Evolutionary conservation across 2,329 filamentous ascomycete species (phyloP), one percentile per base, ranked within the genome.

Genomic region (Aspergillus sp.): DNA sequence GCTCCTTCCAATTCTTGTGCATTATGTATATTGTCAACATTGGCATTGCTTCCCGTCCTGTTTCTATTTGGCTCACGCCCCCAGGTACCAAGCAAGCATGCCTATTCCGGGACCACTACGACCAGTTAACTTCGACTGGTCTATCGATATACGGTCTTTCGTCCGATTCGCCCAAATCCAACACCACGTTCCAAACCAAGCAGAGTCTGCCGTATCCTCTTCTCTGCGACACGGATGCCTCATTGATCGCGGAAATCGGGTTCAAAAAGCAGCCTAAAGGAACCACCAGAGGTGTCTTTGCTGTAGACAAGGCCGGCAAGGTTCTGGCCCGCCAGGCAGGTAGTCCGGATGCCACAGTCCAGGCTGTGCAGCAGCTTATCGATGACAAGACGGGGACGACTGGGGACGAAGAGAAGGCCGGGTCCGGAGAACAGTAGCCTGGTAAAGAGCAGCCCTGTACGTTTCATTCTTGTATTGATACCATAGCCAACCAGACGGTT

Each of bases 71-170:
- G 15, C 34, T 41, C 19, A 43, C 24, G 33, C 42, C 10, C 19
- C 15, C 41, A 94, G 88, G 89, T 71, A 96, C 86, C 35, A 91
- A 72, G 37, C 91, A 98, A 71, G 91, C 74, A 41, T 95, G 88
- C 64, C 70, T 89, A 47, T 96, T 98, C 73, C 82, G 91, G 53
- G 88, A 96, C 69, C 72, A 77, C 15, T 85, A 93, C 64, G 66
- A 71, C 29, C 68, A 79, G 31, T 72, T 96, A 34, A 89, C 82
- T 8, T 72, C 77, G 16, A 81, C 76, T 34, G 89, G 89, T 6
- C 75, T 93, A 39, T 72, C 79, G 54, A 86, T 98, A 64, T 96
- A 85, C 58, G 91, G 91, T 35, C 78, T 98, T 31, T 93, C 84
- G 41, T 75, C 75, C 47, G 91, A 96, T 66, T 82, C 79, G 29